Base-by-base conservation (phyloP, 306 rosid species). In the Medicago lupulina region DNA sequence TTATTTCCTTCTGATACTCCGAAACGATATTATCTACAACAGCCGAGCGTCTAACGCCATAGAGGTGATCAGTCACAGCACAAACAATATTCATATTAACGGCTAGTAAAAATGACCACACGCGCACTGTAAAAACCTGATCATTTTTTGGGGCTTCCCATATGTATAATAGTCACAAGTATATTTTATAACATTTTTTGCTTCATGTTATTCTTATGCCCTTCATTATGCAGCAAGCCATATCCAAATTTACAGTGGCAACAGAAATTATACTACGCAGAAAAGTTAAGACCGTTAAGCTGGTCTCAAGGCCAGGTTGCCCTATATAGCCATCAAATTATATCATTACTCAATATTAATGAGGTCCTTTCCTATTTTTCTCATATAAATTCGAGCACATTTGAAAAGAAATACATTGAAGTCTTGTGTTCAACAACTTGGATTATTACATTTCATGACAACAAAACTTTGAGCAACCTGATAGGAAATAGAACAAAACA, bases 21-120 rank as follows among this genome's bases (percentile, higher is more conserved):
- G 89, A 88, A 76, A 83, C 70, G 73, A 90, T 70, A 77, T 84
- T 86, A 80, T 94, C 98, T 54, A 86, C 81, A 55, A 91, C 82
- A 72, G 74, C 66, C 54, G 91, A 83, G 86, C 95, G 83, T 78
- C 98, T 94, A 82, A 78, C 31, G 50, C 75, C 84, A 80, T n/a
- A 70, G 14, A 7, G 34, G 50, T 65, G 80, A 79, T 76, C 76
- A 74, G 74, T 47, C 77, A 73, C 18, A 70, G 46, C 65, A 65
- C 44, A 62, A 61, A 55, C 14, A 67, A 71, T 71, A 59, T 44
- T 84, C 70, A 59, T 58, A 67, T 55, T 44, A 67, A 36, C 50
- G 13, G 53, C 34, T 34, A 66, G 79, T 59, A 40, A 75, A 69
- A 41, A 23, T 38, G 54, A 70, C 80, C 25, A 25, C 25, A 63